Percentiles rank a stretch among this genome's conserved stretches.
phyloP scores from a whole-genome alignment of 306 rosid genomes.

The Glycine latifolia region DNA sequence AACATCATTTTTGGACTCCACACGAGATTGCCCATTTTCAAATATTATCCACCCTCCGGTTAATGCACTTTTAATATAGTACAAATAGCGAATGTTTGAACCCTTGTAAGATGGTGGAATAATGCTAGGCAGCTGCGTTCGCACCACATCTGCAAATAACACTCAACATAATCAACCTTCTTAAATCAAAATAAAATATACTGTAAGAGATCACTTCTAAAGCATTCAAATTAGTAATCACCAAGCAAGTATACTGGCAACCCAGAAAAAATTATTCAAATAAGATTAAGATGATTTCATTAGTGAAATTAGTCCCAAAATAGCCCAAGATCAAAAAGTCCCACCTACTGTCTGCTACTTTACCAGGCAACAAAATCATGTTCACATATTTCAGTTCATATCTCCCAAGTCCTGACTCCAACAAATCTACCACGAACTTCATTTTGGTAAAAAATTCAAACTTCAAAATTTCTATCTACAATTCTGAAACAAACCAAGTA shows the following conservation, averaged over 20 bases:
- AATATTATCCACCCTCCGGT: conserved; percentile 80
- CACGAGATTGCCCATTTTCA: conserved; percentile 82
- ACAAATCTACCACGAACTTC: background rate
- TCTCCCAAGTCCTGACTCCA: too few species aligned
- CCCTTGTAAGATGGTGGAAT: conserved; percentile 99
- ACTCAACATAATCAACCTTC: conserved; percentile 34
- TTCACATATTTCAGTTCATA: background rate
- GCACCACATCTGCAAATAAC: conserved; percentile 72
- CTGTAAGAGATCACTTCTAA: background rate
- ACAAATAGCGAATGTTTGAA: conserved; percentile 87
- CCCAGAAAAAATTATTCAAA: background rate
- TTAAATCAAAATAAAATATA: background rate
- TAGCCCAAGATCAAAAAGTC: background rate
- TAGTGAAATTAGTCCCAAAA: background rate
- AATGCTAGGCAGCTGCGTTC: conserved; percentile 64
- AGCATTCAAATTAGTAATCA: conserved; percentile 32
- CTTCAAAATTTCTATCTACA: background rate
- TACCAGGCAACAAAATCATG: background rate
- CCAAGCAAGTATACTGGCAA: conserved; percentile 4
- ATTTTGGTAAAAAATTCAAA: background rate
- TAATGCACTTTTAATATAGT: conserved; percentile 74
- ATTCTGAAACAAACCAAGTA: conserved; percentile 13
- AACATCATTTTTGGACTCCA: conserved; percentile 68
- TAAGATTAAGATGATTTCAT: background rate
- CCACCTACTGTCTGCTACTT: background rate